Evolutionary conservation across 2,329 filamentous ascomycete species (phyloP).

Genomic region (Pseudogymnoascus sp.): DNA sequence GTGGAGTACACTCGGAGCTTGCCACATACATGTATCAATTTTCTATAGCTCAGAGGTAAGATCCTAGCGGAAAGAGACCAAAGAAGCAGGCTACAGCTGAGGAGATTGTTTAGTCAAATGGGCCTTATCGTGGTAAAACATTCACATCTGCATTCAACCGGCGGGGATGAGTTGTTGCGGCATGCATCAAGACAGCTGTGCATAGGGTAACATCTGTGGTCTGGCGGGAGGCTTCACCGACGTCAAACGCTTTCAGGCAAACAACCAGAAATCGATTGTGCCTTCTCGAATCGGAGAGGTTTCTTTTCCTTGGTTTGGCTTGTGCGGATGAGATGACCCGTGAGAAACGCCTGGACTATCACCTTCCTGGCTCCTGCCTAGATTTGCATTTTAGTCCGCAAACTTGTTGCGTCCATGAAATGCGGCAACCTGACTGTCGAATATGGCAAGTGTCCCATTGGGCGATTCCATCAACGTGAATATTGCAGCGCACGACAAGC

Average conservation of each 20-base stretch:
- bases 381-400: neutral
- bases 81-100: neutral
- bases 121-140: neutral
- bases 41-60: neutral
- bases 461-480: neutral
- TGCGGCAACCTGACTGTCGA: neutral
- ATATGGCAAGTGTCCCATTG: slow-evolving; percentile 1
- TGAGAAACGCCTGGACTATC: neutral
- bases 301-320: neutral
- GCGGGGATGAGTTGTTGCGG: neutral
- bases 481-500: slow-evolving; percentile 5
- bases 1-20: neutral
- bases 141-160: slow-evolving; percentile 2
- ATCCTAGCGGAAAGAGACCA: neutral
- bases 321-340: neutral
- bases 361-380: neutral
- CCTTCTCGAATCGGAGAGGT: neutral
- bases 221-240: neutral
- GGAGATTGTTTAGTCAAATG: neutral
- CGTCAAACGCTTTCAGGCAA: neutral
- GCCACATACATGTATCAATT: neutral
- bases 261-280: neutral
- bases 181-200: neutral
- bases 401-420: slow-evolving; percentile 1
- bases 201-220: slow-evolving; percentile 1